Evolutionary conservation across 306 rosid species (phyloP).

Genomic region (Quillaja saponaria): DNA sequence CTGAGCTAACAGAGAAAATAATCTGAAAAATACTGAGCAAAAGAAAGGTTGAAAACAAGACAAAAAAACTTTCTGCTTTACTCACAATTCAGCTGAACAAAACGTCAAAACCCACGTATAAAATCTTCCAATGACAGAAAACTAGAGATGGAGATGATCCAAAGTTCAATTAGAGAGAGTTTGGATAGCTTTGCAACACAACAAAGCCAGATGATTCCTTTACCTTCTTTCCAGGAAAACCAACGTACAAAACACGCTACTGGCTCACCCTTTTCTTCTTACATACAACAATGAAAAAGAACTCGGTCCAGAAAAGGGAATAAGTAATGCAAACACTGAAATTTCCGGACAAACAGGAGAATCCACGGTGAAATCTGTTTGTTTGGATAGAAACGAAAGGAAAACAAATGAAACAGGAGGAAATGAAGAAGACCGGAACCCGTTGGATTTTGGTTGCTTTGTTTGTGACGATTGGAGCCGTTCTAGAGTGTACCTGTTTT

Average conservation of each 20-base stretch:
- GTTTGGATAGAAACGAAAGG: neutral
- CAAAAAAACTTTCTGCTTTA: constrained; percentile 1
- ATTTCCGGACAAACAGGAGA: neutral
- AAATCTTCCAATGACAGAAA: constrained; percentile 4
- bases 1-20: neutral
- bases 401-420: neutral
- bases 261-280: constrained; percentile 14
- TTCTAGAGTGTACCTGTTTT: neutral
- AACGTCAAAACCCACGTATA: neutral
- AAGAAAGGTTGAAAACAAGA: neutral
- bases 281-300: constrained; percentile 27
- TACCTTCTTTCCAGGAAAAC: constrained; percentile 15
- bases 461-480: neutral
- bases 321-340: neutral
- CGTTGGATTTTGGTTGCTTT: neutral
- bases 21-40: neutral
- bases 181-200: constrained; percentile 25
- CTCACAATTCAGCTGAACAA: constrained; percentile 18
- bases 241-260: constrained; percentile 35
- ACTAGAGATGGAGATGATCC: constrained; percentile 5
- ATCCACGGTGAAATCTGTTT: neutral
- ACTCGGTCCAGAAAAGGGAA: constrained; percentile 7
- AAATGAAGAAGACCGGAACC: neutral
- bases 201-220: constrained; percentile 33
- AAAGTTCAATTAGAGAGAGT: neutral